Evolutionary conservation across 1,284 basidiomycete genomes (phyloP), one percentile per base, ranked within the genome.

Genomic region (Sanghuangporus weigelae): DNA sequence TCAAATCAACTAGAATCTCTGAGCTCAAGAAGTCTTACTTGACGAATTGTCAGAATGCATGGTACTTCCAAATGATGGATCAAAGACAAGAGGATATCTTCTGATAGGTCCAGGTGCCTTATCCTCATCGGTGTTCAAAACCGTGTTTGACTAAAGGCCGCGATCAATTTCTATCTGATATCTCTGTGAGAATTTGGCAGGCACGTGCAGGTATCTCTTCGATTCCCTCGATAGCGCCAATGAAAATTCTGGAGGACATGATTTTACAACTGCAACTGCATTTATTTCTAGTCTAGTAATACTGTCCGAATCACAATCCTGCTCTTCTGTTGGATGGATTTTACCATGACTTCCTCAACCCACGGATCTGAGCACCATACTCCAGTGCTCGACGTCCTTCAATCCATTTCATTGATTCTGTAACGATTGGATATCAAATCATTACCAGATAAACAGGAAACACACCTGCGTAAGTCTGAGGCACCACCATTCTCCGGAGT

Each of bases 361-460:
- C 76, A 49, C 79, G 72, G 62, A 90, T 87, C 67, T 84, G 80
- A 21, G 78, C 79, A 11, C 85, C 85, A 63, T 87, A 77, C 69
- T 86, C 84, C 0, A 89, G 75, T 3, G 86, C 85, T 8, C 92
- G 79, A 64, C 83, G 84, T 0, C 88, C 91, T 73, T 93, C 91
- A 35, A 93, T 76, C 85, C 89, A 93, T 48, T 85, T 75, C 90
- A 94, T 93, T 2, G 89, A 85, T 73, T 93, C 92, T 85, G 74
- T 50, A 69, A 10, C 23, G 55, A 5, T 53, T 26, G 31, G 6
- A 21, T 26, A 26, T 53, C n/a, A 12, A 53, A 53, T 36, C 21
- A 36, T 16, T 23, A 21, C 19, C 23, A 16, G 21, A 38, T 2
- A 12, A 42, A 23, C 8, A 16, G n/a, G 19, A 60, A 63, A 70